Percentiles rank a stretch among this genome's conserved stretches.
phyloP scores from a whole-genome alignment of 2,329 filamentous ascomycete genomes.

The Neofusicoccum ribis region DNA sequence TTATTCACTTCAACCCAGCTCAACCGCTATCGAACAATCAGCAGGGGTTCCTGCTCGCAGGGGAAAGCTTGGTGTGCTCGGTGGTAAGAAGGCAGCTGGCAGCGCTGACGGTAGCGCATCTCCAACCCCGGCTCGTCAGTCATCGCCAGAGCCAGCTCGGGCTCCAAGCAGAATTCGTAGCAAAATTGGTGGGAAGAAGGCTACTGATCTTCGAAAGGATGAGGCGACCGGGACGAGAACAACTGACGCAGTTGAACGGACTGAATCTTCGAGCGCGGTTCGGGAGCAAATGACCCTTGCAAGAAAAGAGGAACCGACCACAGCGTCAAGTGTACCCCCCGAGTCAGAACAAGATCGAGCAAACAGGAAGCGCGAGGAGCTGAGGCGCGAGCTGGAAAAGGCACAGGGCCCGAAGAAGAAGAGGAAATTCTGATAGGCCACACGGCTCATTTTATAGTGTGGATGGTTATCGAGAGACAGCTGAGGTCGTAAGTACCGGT shows the following conservation, averaged over 20 bases:
- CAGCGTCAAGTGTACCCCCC: not conserved
- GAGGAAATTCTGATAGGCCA: slow-evolving; percentile 48
- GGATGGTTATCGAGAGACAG: no score
- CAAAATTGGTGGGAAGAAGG: not conserved
- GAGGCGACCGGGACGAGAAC: not conserved
- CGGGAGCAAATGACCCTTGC: not conserved
- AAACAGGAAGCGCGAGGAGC: slow-evolving; percentile 55
- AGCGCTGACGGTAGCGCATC: not conserved
- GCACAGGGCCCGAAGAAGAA: slow-evolving; percentile 57
- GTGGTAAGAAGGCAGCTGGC: slow-evolving; percentile 18
- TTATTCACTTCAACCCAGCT: not conserved
- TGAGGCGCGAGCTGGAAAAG: slow-evolving; percentile 57
- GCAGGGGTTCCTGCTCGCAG: not conserved
- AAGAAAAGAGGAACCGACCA: no score
- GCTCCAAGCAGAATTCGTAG: not conserved
- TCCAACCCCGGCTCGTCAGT: not conserved
- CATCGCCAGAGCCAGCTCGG: not conserved
- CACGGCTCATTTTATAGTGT: not conserved
- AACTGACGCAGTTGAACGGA: not conserved
- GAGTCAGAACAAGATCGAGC: slow-evolving; percentile 55
- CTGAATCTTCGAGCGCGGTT: not conserved
- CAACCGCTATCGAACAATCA: not conserved
- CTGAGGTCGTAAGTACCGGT: no score
- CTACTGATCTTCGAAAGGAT: not conserved
- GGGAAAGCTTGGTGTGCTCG: slow-evolving; percentile 25